These are phyloP conservation scores for Histomonas meleagridis DNA, from an alignment of 208 protist genomes.

Conservation along the genomic window DNA sequence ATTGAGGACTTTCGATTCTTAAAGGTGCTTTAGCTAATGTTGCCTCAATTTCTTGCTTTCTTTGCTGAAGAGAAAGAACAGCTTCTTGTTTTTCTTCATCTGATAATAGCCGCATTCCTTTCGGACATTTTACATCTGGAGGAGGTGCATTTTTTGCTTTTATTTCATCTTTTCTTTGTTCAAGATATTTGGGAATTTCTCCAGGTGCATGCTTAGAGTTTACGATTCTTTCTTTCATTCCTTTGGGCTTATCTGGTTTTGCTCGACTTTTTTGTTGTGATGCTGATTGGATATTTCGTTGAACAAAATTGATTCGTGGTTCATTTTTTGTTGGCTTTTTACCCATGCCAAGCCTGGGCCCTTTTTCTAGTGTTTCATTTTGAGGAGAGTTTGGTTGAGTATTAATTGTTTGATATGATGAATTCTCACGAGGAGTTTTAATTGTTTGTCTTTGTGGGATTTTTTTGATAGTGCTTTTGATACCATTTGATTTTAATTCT, in stretches of 20 bases:
- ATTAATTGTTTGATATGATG: too few relatives aligned
- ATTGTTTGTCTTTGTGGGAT: background rate
- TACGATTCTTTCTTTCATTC: background rate
- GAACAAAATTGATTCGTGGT: slow-evolving; percentile 20
- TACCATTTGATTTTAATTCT: background rate
- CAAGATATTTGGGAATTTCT: background rate
- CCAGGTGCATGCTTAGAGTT: background rate
- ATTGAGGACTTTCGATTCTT: background rate
- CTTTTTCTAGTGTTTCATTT: background rate
- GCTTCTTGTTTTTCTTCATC: background rate
- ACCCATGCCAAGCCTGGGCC: too few relatives aligned
- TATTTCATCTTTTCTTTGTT: background rate
- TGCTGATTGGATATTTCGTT: background rate
- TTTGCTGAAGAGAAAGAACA: background rate
- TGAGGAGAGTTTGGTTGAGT: too few relatives aligned
- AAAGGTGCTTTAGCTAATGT: background rate
- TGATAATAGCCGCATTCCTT: background rate
- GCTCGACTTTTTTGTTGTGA: background rate
- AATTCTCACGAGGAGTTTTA: too few relatives aligned
- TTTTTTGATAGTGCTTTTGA: background rate
- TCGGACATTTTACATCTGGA: background rate
- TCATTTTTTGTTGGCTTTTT: too few relatives aligned
- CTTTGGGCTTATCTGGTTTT: background rate
- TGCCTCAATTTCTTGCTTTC: slow-evolving; percentile 1
- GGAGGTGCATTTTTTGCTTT: background rate